phyloP scores from a whole-genome alignment of 495 filamentous ascomycete genomes.

The Aspergillus panamensis region DNA sequence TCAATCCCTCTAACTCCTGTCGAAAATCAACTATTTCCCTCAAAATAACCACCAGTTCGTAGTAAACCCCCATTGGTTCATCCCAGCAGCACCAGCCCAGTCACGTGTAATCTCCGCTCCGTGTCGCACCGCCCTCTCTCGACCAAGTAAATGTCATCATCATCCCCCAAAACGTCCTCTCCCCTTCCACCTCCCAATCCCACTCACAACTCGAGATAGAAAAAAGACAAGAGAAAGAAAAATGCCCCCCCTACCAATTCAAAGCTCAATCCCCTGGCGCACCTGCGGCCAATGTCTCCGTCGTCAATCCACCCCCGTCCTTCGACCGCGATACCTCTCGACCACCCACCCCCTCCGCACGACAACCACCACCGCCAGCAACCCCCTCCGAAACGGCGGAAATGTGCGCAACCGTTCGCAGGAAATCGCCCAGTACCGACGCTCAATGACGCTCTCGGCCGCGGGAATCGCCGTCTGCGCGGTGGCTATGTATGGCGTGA shows the following conservation, averaged over 20 bases:
- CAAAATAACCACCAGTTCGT: too few relatives aligned
- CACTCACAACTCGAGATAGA: neutral
- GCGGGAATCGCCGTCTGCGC: constrained; percentile 37
- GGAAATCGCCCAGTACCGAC: constrained; percentile 28
- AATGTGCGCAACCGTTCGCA: constrained; percentile 18
- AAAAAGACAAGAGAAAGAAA: neutral
- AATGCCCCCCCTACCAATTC: constrained; percentile 9
- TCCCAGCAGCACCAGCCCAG: constrained; percentile 1
- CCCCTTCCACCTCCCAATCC: constrained; percentile 7
- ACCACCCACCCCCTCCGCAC: constrained; percentile 28
- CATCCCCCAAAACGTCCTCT: neutral
- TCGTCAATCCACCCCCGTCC: constrained; percentile 24
- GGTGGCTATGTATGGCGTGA: constrained; percentile 37
- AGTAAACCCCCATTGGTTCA: too few relatives aligned
- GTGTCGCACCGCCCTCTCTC: neutral
- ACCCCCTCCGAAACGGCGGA: constrained; percentile 29
- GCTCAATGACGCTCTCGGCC: constrained; percentile 35
- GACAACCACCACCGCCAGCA: constrained; percentile 19
- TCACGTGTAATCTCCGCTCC: neutral
- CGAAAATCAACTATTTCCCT: too few relatives aligned
- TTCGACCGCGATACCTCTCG: constrained; percentile 26
- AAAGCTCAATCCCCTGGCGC: constrained; percentile 30
- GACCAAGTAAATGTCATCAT: neutral
- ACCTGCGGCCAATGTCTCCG: constrained; percentile 33
- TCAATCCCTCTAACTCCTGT: too few relatives aligned